Conservation (phyloP, 75 land plant species). For the Isoetes taiwanensis region DNA sequence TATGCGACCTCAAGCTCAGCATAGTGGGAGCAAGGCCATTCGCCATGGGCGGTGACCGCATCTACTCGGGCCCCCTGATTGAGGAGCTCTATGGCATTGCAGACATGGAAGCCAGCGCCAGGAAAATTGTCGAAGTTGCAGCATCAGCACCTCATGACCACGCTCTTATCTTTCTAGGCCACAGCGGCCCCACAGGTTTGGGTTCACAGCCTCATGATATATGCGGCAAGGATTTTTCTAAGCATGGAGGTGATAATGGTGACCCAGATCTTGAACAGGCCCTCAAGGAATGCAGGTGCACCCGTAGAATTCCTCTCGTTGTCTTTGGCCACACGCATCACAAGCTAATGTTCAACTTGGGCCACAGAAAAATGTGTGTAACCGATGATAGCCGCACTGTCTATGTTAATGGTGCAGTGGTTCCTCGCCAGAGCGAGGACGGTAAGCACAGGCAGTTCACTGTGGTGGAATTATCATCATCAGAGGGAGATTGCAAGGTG, state of each 20-base stretch:
- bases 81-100: neutral
- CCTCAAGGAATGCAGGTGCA: neutral
- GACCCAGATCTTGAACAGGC: conserved; percentile 4
- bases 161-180: conserved; percentile 1
- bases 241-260: conserved; percentile 1
- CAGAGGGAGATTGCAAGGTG: neutral
- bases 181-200: conserved; percentile 1
- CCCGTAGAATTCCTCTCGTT: neutral
- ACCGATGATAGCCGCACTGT: neutral
- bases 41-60: conserved; percentile 1
- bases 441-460: conserved; percentile 8
- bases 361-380: conserved; percentile 1
- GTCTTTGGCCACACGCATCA: conserved; percentile 5
- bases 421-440: conserved; percentile 6
- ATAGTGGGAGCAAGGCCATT: conserved; percentile 1
- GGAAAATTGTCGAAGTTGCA: neutral
- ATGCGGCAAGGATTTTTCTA: conserved; percentile 6
- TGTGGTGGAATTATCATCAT: conserved; percentile 5
- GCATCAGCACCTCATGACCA: neutral
- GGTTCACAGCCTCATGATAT: conserved; percentile 5
- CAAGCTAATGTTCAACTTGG: neutral
- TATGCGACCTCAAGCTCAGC: neutral
- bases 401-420: conserved; percentile 5
- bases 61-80: neutral
- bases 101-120: conserved; percentile 4